phyloP scores from a whole-genome alignment of 2,329 filamentous ascomycete species.

The Arachnopeziza araneosa region DNA sequence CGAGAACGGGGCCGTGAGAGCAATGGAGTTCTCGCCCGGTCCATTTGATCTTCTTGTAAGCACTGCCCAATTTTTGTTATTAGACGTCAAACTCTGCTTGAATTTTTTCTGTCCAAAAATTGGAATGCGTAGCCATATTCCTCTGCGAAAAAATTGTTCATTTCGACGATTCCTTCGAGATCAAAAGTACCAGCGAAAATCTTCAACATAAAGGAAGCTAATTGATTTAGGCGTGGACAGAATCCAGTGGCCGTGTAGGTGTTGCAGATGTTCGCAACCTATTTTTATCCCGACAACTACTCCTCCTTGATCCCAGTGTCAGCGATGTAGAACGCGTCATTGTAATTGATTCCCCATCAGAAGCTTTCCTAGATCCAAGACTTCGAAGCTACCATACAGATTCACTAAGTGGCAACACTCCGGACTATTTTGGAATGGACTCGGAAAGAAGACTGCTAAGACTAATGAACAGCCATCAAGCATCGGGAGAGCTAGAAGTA shows the following conservation, averaged over 20 bases:
- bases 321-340: slow-evolving; percentile 38
- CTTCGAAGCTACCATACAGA: slow-evolving; percentile 13
- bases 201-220: background rate
- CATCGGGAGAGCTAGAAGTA: slow-evolving; percentile 49
- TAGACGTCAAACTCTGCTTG: background rate
- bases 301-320: slow-evolving; percentile 56
- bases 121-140: background rate
- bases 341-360: slow-evolving; percentile 20
- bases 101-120: background rate
- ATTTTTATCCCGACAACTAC: slow-evolving; percentile 61
- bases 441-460: slow-evolving; percentile 18
- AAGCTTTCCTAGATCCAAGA: slow-evolving; percentile 23
- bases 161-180: background rate
- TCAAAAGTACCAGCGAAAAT: background rate
- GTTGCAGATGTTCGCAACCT: slow-evolving; percentile 67
- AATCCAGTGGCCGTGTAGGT: slow-evolving; percentile 73
- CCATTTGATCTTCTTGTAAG: slow-evolving; percentile 71
- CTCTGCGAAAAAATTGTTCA: background rate
- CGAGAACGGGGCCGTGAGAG: slow-evolving; percentile 66
- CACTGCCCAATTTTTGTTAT: background rate
- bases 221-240: slow-evolving; percentile 65
- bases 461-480: slow-evolving; percentile 40
- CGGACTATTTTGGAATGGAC: slow-evolving; percentile 25
- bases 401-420: slow-evolving; percentile 22
- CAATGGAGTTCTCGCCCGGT: slow-evolving; percentile 87